Base-by-base conservation (phyloP, 169 alveolate genomes). In the Eimeria sp. region DNA sequence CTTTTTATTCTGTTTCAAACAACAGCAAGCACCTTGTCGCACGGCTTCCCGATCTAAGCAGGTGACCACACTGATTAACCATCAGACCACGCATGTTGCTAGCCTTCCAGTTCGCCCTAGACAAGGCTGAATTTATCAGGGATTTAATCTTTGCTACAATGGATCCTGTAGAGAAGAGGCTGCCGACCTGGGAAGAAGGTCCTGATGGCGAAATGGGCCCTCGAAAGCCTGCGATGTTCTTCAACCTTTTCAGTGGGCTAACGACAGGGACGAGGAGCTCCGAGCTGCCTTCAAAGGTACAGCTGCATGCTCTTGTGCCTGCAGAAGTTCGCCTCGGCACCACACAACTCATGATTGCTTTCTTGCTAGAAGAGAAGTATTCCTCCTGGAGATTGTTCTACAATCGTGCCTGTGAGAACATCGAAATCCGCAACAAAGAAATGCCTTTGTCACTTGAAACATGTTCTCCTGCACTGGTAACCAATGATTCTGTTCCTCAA, bases 221-320 rank as follows among this genome's bases (percentile, higher is more conserved):
- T 14, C 78, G 13, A 33, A 71, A 33, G 27, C 78, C 78, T 13
- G 25, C n/a, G 9, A 16, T 16, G 85, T 25, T 43, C 43, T 25
- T 49, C 85, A 43, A 49, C 33, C 33, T 46, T 46, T 25, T 60
- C 85, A 23, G 23, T 77, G 85, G 62, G 62, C 85, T 77, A 46
- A 77, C 85, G n/a, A 77, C 85, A 77, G 85, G 85, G 23, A 77
- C 20, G 33, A 20, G 85, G 85, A 46, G 85, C 85, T 46, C 85
- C 64, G 64, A 77, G 64, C 85, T 77, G 62, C 85, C 85, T 8
- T 77, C 64, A 27, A 43, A 77, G 43, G 85, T 77, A 77, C 33
- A 77, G 4, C 60, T 77, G 23, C 62, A 77, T 23, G 85, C 85
- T 23, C 85, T 77, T 77, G 85, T 77, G 25, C 85, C 85, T 43